Evolutionary conservation across 139 green algal genomes (phyloP).

Genomic region (Chlamydomonas asymmetrica): DNA sequence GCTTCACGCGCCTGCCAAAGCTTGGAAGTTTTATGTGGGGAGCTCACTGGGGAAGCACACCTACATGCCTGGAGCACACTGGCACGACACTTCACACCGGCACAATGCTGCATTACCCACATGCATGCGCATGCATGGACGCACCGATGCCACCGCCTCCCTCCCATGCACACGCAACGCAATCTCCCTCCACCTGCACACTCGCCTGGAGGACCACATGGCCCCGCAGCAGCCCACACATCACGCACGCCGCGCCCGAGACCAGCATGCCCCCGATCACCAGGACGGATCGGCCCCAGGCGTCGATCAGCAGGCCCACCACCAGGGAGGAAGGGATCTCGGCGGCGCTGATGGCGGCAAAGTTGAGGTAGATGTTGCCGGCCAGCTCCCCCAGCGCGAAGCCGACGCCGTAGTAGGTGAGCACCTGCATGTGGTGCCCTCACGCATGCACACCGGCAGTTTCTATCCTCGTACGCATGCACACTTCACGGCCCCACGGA

Average conservation of each 20-base stretch:
- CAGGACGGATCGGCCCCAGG: not conserved
- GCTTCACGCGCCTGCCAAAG: too few species aligned
- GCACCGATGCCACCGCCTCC: not conserved
- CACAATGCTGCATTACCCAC: too few species aligned
- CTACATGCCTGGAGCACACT: too few species aligned
- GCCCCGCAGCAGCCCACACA: slow-evolving; percentile 7
- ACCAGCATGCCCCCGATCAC: slow-evolving; percentile 12
- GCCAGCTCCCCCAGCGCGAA: slow-evolving; percentile 21
- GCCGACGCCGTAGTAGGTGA: slow-evolving; percentile 22
- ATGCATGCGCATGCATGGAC: not conserved
- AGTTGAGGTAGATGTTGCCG: not conserved
- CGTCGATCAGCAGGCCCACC: slow-evolving; percentile 14
- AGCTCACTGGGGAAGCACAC: too few species aligned
- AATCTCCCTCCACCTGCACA: not conserved
- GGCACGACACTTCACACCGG: too few species aligned
- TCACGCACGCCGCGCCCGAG: slow-evolving; percentile 5
- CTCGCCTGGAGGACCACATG: slow-evolving; percentile 1
- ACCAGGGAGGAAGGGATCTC: slow-evolving; percentile 5
- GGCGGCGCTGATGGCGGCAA: slow-evolving; percentile 2
- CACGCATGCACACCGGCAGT: too few species aligned
- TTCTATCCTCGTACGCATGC: too few species aligned
- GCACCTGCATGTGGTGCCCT: slow-evolving; percentile 3
- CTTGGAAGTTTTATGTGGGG: too few species aligned
- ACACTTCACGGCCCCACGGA: too few species aligned
- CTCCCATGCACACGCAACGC: not conserved